These are phyloP conservation scores for Chlamydomonas urium DNA, from an alignment of 139 green algal species.

Conservation along the genomic window DNA sequence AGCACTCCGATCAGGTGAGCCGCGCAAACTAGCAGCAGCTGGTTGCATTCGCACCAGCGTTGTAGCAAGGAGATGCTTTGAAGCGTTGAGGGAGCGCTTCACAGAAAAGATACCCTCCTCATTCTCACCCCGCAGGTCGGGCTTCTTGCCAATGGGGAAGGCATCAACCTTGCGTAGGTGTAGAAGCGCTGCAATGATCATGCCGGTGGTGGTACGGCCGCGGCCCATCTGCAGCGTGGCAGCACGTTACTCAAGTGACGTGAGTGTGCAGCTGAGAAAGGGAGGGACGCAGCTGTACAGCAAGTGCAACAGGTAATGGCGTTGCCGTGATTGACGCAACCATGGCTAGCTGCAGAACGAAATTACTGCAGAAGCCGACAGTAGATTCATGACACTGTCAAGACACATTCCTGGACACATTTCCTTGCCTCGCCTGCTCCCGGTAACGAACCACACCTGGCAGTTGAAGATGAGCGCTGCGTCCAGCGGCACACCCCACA, in stretches of 20 bases:
- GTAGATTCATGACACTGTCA: not conserved
- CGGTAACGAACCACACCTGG: conserved; percentile 58
- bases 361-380: not conserved
- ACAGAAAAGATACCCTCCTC: not conserved
- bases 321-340: not conserved
- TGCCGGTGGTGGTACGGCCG: conserved; percentile 81
- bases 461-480: conserved; percentile 94
- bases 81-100: not conserved
- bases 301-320: not conserved
- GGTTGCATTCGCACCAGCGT: no score
- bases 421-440: no score
- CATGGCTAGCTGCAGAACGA: not conserved
- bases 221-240: conserved; percentile 77
- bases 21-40: not conserved
- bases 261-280: not conserved
- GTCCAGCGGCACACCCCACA: conserved; percentile 53
- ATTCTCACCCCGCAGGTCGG: conserved; percentile 12
- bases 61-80: not conserved
- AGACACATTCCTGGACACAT: not conserved
- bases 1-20: not conserved
- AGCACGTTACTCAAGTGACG: not conserved
- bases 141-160: conserved; percentile 7
- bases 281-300: not conserved
- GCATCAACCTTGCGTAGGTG: conserved; percentile 50
- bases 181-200: conserved; percentile 87